phyloP scores from a whole-genome alignment of 768 basidiomycete genomes.

The Flagelloscypha sp. region DNA sequence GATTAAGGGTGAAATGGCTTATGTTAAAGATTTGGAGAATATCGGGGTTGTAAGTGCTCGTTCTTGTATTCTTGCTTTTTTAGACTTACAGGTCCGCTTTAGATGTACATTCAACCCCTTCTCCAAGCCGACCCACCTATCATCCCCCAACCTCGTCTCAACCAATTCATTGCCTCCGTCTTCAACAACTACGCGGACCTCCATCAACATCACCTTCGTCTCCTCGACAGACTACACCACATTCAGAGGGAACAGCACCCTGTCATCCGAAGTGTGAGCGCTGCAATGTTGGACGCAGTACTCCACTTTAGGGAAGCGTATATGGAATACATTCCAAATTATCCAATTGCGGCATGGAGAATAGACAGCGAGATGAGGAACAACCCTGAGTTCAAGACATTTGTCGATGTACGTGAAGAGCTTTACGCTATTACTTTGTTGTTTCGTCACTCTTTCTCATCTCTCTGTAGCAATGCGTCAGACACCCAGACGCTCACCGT shows the following conservation, averaged over 20 bases:
- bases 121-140: slow-evolving; percentile 69
- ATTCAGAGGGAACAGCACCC: slow-evolving; percentile 88
- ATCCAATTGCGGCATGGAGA: slow-evolving; percentile 82
- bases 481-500: slow-evolving; percentile 70
- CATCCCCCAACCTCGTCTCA: slow-evolving; percentile 60
- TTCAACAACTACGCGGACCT: slow-evolving; percentile 85
- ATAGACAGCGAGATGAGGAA: slow-evolving; percentile 84
- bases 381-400: slow-evolving; percentile 71
- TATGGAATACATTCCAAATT: slow-evolving; percentile 85
- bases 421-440: slow-evolving; percentile 30
- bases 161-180: slow-evolving; percentile 75
- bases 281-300: slow-evolving; percentile 79
- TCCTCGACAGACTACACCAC: slow-evolving; percentile 76
- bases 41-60: slow-evolving; percentile 56
- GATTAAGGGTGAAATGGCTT: slow-evolving; percentile 93
- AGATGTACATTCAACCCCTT: slow-evolving; percentile 82
- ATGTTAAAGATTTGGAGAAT: slow-evolving; percentile 85
- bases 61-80: slow-evolving; percentile 18
- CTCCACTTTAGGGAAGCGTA: slow-evolving; percentile 91
- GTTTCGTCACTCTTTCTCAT: slow-evolving; percentile 24
- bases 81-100: slow-evolving; percentile 3
- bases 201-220: slow-evolving; percentile 59
- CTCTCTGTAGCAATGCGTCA: slow-evolving; percentile 30
- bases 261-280: slow-evolving; percentile 68
- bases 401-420: slow-evolving; percentile 69